Percentiles rank a stretch among this genome's conserved stretches.
Conservation (phyloP, 345 rosid genomes). For the Turritis glabra region DNA sequence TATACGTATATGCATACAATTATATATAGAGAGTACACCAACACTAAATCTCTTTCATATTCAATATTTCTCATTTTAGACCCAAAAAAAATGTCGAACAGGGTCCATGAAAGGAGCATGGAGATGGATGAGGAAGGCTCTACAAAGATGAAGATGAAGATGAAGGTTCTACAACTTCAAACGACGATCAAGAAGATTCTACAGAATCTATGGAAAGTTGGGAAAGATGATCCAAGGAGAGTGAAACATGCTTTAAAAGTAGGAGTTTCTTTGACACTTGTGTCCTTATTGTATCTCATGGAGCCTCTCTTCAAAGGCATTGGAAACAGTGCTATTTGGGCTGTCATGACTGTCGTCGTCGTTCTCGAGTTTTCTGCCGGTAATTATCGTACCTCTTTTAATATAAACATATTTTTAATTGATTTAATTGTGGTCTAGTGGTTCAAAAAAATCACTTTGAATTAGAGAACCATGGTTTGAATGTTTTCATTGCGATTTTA, state of each 20-base stretch:
- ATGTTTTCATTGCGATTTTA: too few relatives aligned
- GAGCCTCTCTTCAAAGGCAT: conserved; percentile 68
- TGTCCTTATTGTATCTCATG: conserved; percentile 58
- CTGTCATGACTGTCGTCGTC: conserved; percentile 85
- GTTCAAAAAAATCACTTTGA: too few relatives aligned
- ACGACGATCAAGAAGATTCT: conserved; percentile 46
- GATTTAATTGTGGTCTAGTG: too few relatives aligned
- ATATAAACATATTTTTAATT: too few relatives aligned
- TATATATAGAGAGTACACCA: conserved; percentile 9
- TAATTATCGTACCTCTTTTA: too few relatives aligned
- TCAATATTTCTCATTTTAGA: neutral
- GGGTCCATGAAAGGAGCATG: conserved; percentile 42
- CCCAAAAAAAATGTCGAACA: conserved; percentile 33
- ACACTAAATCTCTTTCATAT: conserved; percentile 5
- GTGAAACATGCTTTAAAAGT: conserved; percentile 72
- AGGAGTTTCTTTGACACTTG: conserved; percentile 63
- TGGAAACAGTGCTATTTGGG: conserved; percentile 72
- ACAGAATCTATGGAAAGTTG: conserved; percentile 44
- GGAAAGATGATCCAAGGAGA: conserved; percentile 75
- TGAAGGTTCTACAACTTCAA: neutral
- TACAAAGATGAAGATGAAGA: conserved; percentile 29
- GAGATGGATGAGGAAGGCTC: conserved; percentile 18
- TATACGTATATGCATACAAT: neutral
- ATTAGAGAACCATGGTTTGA: too few relatives aligned
- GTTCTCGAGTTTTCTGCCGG: conserved; percentile 85